phyloP scores from a whole-genome alignment of 1,284 basidiomycete genomes.

The Pseudozyma flocculosa region DNA sequence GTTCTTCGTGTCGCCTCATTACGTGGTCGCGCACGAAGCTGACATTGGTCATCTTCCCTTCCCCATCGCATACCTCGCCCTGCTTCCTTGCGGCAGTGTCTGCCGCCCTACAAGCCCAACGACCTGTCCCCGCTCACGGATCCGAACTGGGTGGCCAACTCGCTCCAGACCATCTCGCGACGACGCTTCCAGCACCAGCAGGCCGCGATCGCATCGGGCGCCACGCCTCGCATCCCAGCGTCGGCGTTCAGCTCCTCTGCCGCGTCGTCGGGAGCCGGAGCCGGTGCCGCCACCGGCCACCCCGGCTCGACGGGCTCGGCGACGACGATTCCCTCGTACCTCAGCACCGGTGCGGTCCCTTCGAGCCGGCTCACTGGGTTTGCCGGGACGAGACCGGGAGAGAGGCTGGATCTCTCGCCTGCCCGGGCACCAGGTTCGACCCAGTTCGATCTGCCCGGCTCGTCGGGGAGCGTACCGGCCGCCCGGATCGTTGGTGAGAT shows the following conservation, averaged over 20 bases:
- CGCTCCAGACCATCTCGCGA: constrained; percentile 68
- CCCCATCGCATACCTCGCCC: too few species aligned
- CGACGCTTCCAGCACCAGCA: constrained; percentile 4
- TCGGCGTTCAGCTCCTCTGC: constrained; percentile 10
- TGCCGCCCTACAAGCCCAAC: constrained; percentile 69
- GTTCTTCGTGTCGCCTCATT: too few species aligned
- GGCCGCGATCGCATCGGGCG: constrained; percentile 8
- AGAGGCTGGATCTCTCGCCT: constrained; percentile 20
- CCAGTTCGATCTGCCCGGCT: neutral
- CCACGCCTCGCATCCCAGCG: constrained; percentile 4
- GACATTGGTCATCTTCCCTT: too few species aligned
- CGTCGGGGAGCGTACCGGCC: neutral
- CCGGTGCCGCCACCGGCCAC: neutral
- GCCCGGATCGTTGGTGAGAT: constrained; percentile 17
- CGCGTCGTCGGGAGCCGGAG: too few species aligned
- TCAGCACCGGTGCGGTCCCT: neutral
- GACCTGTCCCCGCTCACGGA: constrained; percentile 89
- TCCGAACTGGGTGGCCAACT: constrained; percentile 77
- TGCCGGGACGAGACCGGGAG: constrained; percentile 14
- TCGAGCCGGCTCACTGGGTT: constrained; percentile 1
- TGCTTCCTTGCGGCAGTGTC: too few species aligned
- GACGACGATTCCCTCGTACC: neutral
- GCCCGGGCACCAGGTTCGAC: constrained; percentile 12
- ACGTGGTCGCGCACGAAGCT: too few species aligned
- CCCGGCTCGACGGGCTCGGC: neutral